These are phyloP conservation scores for Aristolochia californica DNA, from an alignment of 164 flowering plant genomes.

Conservation along the genomic window DNA sequence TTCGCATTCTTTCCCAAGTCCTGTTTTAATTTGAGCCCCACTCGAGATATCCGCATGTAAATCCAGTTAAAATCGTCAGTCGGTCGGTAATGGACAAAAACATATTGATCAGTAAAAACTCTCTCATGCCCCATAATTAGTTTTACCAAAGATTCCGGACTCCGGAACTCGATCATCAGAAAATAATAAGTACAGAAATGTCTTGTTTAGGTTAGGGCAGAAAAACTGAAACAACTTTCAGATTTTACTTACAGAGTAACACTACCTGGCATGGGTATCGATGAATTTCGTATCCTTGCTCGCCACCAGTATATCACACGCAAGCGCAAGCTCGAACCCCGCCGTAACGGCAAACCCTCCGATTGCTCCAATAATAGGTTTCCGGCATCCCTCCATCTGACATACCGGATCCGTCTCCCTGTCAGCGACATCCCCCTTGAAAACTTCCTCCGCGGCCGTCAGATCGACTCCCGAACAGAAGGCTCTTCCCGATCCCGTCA, in stretches of 20 bases:
- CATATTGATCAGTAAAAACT: not conserved
- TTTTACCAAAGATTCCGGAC: no score
- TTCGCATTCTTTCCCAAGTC: no score
- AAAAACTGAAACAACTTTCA: no score
- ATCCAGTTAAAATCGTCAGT: no score
- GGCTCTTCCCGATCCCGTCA: slow-evolving; percentile 71
- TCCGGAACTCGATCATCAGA: no score
- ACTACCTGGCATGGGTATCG: slow-evolving; percentile 79
- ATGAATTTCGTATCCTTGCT: slow-evolving; percentile 68
- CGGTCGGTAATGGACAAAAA: no score
- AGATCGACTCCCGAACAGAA: slow-evolving; percentile 90
- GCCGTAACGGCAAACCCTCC: slow-evolving; percentile 86
- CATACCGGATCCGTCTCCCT: slow-evolving; percentile 54
- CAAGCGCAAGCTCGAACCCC: slow-evolving; percentile 84
- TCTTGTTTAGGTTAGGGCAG: no score
- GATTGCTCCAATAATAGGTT: slow-evolving; percentile 81
- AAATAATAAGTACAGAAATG: no score
- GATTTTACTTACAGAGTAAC: no score
- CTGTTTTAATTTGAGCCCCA: no score
- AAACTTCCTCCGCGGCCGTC: slow-evolving; percentile 83
- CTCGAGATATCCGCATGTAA: no score
- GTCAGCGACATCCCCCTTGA: slow-evolving; percentile 85
- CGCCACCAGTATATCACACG: slow-evolving; percentile 76
- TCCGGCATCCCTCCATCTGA: slow-evolving; percentile 80
- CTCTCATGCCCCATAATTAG: not conserved